Percentiles rank a stretch among this genome's conserved stretches.
Evolutionary conservation across 768 basidiomycete genomes (phyloP).

Genomic region (Phanerochaete sordida): DNA sequence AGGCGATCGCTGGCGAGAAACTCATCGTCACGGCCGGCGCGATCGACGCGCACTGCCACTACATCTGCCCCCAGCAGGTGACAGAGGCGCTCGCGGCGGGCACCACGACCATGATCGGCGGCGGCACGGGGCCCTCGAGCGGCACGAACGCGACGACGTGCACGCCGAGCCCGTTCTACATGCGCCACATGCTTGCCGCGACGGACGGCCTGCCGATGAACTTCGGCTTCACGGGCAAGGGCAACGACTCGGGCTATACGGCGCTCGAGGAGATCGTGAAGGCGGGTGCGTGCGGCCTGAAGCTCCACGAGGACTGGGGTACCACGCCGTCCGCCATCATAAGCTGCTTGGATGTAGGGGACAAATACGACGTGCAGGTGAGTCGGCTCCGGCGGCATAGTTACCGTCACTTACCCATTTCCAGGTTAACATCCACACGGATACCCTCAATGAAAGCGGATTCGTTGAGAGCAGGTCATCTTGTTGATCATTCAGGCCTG

Average conservation of each 20-base stretch:
- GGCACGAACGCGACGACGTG: conserved; percentile 94
- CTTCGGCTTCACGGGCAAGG: conserved; percentile 94
- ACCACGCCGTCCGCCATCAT: conserved; percentile 80
- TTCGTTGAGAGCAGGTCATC: conserved; percentile 85
- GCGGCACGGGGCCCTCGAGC: conserved; percentile 95
- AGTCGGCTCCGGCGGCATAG: conserved; percentile 11
- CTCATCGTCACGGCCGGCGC: conserved; percentile 92
- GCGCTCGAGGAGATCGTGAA: conserved; percentile 78
- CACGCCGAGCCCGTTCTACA: conserved; percentile 86
- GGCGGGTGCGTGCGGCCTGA: conserved; percentile 86
- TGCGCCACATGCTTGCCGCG: conserved; percentile 87
- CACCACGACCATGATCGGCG: conserved; percentile 93
- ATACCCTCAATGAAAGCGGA: conserved; percentile 95
- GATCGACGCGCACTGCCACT: conserved; percentile 90
- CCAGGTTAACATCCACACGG: conserved; percentile 91
- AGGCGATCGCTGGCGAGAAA: conserved; percentile 94
- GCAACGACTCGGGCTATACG: conserved; percentile 78
- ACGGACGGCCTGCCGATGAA: conserved; percentile 90
- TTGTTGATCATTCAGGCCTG: neutral
- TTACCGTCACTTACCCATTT: neutral
- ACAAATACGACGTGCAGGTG: conserved; percentile 93
- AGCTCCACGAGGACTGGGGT: conserved; percentile 98
- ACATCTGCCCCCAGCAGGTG: conserved; percentile 92
- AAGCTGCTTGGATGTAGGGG: conserved; percentile 75
- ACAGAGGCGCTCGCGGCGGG: conserved; percentile 79